phyloP scores from a whole-genome alignment of 495 filamentous ascomycete genomes.

The Jackrogersella multiformis region DNA sequence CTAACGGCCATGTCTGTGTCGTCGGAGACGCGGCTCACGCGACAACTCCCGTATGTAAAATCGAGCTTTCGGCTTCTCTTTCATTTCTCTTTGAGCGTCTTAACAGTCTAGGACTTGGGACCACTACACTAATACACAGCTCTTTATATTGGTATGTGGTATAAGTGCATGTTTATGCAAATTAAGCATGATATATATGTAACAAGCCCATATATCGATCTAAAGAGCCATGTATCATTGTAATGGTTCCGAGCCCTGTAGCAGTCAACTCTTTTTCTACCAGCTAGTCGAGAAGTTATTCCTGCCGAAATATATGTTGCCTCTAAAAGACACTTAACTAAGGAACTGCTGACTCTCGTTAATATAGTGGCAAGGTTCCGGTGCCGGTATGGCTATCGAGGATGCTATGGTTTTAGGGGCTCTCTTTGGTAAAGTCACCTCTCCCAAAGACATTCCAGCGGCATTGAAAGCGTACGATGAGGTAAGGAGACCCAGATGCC shows the following conservation, averaged over 20 bases:
- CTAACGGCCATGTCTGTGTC: conserved; percentile 59
- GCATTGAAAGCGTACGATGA: conserved; percentile 34
- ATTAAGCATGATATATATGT: no score
- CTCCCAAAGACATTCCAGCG: conserved; percentile 17
- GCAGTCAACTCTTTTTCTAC: no score
- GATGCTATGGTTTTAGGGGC: conserved; percentile 65
- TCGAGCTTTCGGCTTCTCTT: background rate
- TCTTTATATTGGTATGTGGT: no score
- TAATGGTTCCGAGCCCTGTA: no score
- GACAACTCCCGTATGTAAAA: conserved; percentile 54
- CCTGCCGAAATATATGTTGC: background rate
- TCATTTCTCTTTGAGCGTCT: background rate
- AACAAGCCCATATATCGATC: no score
- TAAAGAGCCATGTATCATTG: no score
- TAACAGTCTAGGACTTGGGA: no score
- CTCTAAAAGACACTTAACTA: background rate
- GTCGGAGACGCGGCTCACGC: conserved; percentile 71
- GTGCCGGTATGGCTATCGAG: conserved; percentile 70
- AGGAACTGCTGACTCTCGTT: background rate
- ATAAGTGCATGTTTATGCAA: no score
- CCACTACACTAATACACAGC: no score
- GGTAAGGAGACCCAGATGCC: conserved; percentile 25
- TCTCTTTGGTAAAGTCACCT: conserved; percentile 31
- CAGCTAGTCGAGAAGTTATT: no score
- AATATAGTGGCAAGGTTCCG: conserved; percentile 64